phyloP scores from a whole-genome alignment of 2,329 filamentous ascomycete species.

The Leptographium flavum region DNA sequence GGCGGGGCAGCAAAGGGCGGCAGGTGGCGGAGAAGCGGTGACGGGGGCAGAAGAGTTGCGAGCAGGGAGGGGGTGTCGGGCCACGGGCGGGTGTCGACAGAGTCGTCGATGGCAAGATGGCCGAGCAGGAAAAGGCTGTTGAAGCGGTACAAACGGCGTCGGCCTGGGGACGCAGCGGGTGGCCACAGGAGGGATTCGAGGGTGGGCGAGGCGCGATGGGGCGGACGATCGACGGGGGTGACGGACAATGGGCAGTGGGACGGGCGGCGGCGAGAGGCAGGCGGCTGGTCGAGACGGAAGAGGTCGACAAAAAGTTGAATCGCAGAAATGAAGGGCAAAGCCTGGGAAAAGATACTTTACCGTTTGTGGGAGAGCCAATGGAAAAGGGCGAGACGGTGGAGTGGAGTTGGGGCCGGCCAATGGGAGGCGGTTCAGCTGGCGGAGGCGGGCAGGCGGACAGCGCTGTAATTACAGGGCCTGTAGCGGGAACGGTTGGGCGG shows the following conservation, averaged over 20 bases:
- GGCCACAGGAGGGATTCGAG: background rate
- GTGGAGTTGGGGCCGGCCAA: background rate
- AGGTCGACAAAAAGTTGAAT: constrained; percentile 1
- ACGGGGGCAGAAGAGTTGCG: background rate
- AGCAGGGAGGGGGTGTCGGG: background rate
- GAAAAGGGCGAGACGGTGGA: background rate
- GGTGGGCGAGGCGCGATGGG: background rate
- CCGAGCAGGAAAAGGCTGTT: too few species aligned
- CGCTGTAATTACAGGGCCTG: background rate
- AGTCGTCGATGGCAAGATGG: background rate
- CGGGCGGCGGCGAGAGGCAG: background rate
- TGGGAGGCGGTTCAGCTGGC: background rate
- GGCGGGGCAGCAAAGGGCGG: too few species aligned
- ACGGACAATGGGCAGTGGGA: background rate
- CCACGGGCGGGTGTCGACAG: background rate
- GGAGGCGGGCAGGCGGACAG: background rate
- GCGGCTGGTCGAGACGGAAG: background rate
- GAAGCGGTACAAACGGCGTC: too few species aligned
- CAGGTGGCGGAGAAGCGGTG: too few species aligned
- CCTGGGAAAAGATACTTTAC: background rate
- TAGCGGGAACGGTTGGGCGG: too few species aligned
- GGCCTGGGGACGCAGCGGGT: too few species aligned
- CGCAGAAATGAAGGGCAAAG: background rate
- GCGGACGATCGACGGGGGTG: background rate
- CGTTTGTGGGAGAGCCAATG: background rate